Conservation (phyloP, 164 flowering plant genomes). For the Magnolia kwangsiensis region DNA sequence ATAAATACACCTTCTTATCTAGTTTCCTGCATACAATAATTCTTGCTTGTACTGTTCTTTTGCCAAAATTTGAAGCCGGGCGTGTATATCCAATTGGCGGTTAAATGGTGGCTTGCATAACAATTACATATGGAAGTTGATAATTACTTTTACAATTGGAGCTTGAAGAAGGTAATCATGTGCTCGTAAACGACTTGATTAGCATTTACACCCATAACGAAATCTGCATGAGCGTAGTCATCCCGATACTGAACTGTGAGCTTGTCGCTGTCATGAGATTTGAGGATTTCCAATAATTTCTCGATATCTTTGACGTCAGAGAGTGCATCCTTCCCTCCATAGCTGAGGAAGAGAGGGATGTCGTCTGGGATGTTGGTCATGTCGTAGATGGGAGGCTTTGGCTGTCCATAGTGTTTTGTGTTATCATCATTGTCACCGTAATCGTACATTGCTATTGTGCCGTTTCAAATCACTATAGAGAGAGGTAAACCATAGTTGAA, state of each 20-base stretch:
- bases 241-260: conserved; percentile 42
- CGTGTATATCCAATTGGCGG: background rate
- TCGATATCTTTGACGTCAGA: conserved; percentile 64
- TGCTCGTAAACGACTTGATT: conserved; percentile 63
- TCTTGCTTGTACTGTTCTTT: no score
- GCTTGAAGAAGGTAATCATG: conserved; percentile 57
- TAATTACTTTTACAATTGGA: conserved; percentile 8
- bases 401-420: conserved; percentile 57
- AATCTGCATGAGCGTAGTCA: conserved; percentile 83
- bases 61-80: no score
- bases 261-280: conserved; percentile 55
- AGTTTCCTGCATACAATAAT: no score
- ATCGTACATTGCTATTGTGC: conserved; percentile 62
- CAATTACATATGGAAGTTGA: background rate
- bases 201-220: conserved; percentile 58
- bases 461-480: conserved; percentile 52
- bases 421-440: conserved; percentile 45
- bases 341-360: conserved; percentile 66
- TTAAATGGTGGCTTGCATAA: background rate
- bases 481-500: background rate
- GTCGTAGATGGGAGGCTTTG: conserved; percentile 66
- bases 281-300: conserved; percentile 42
- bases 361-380: conserved; percentile 58
- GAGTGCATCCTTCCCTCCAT: conserved; percentile 73
- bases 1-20: no score